Base-by-base conservation (phyloP, 2,329 filamentous ascomycete species). In the Zymoseptoria ardabiliae region DNA sequence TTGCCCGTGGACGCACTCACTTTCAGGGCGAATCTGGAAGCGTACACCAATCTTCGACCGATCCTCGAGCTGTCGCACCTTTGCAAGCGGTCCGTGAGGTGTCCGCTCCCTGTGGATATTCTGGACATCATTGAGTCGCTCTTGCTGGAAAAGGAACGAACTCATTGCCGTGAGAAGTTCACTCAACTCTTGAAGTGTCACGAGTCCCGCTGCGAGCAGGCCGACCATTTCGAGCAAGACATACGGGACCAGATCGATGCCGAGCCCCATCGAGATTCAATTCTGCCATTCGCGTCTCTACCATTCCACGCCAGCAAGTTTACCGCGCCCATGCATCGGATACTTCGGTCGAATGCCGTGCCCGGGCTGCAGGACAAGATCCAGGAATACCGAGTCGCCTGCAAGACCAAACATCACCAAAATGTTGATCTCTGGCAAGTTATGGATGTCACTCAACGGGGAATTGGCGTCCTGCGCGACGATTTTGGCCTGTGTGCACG, bases 1-100 rank as follows among this genome's bases (percentile, higher is more conserved):
- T n/a, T 50, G 19, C 50, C 50, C 3, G 60, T 64, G 11, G 23
- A 57, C 6, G 22, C 57, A n/a, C 50, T 49, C 10, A 22, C 22
- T 3, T 45, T 64, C 13, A 60, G 62, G 2, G 53, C 60, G 20
- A 35, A 60, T 41, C 20, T 62, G 8, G 55, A 64, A 28, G 60
- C 60, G 20, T 64, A 60, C 54, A 23, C 55, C 54, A 62, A 53
- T 4, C 53, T 59, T 13, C 50, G 23, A n/a, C 58, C 60, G 2
- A 56, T 45, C 2, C 54, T 59, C 53, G 45, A 41, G 17, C 49
- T 52, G 2, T 52, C 62, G 10, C 60, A 60, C 2, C 55, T 64
- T 1, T 64, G 62, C 51, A 54, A 62, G 22, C 62, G 60, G 19
- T 41, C 35, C 35, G 4, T 13, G 10, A 41, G 10, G 13, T 41